Evolutionary conservation across 805 yeast species (phyloP).

Genomic region (Saccharomycopsis lassenensis): DNA sequence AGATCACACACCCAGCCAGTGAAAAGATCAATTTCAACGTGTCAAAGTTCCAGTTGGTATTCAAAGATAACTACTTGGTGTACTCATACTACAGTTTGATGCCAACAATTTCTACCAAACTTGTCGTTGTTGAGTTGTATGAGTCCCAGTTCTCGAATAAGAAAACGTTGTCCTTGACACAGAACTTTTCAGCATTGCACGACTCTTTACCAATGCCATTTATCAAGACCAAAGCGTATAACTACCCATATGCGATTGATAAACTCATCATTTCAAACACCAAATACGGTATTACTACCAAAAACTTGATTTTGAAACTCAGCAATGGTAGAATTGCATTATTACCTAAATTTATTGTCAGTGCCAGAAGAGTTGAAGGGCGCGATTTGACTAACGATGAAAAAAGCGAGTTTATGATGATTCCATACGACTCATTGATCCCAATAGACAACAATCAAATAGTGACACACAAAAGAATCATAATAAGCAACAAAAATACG

Average conservation of each 20-base stretch:
- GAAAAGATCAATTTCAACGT: slow-evolving; percentile 32
- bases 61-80: slow-evolving; percentile 79
- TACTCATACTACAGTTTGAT: slow-evolving; percentile 46
- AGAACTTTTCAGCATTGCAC: slow-evolving; percentile 1
- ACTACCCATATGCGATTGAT: slow-evolving; percentile 48
- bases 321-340: slow-evolving; percentile 51
- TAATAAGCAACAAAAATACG: slow-evolving; percentile 7
- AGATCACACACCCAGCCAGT: slow-evolving; percentile 30
- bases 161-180: slow-evolving; percentile 22
- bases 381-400: slow-evolving; percentile 41
- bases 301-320: slow-evolving; percentile 50
- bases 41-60: slow-evolving; percentile 37
- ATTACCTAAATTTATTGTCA: slow-evolving; percentile 46
- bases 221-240: slow-evolving; percentile 43
- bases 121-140: slow-evolving; percentile 69
- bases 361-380: slow-evolving; percentile 54
- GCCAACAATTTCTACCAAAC: slow-evolving; percentile 42
- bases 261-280: slow-evolving; percentile 46
- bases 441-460: slow-evolving; percentile 36
- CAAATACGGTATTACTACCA: slow-evolving; percentile 54
- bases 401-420: slow-evolving; percentile 44
- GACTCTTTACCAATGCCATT: slow-evolving; percentile 31
- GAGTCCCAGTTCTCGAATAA: slow-evolving; percentile 49
- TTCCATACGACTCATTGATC: slow-evolving; percentile 55
- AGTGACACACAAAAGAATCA: slow-evolving; percentile 37